Evolutionary conservation across 140 eudicot species (phyloP).

Genomic region (Cichorium intybus): DNA sequence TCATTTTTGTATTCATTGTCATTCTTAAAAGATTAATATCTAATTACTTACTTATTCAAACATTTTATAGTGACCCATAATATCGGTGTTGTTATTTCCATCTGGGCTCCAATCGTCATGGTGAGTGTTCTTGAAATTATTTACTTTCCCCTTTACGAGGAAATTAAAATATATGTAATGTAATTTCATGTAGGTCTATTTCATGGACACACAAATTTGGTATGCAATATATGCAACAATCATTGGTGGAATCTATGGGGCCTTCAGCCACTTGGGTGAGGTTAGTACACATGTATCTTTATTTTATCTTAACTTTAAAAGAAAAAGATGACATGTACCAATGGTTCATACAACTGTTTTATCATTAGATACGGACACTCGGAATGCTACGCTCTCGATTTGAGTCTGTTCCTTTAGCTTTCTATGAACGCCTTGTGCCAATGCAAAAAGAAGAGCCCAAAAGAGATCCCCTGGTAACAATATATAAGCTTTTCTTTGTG

Average conservation of each 20-base stretch:
- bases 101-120: constrained; percentile 95
- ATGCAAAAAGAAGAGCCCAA: constrained; percentile 36
- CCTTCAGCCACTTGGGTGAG: constrained; percentile 99
- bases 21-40: constrained; percentile 13
- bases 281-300: constrained; percentile 37
- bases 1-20: not conserved
- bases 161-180: constrained; percentile 14
- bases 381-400: constrained; percentile 98
- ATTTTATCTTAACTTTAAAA: not conserved
- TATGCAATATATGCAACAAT: constrained; percentile 89
- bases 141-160: constrained; percentile 4
- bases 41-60: constrained; percentile 16
- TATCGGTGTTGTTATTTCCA: constrained; percentile 80
- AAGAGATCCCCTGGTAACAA: constrained; percentile 41
- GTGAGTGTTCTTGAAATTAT: constrained; percentile 42
- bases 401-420: constrained; percentile 90
- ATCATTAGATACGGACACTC: constrained; percentile 83
- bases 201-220: constrained; percentile 99
- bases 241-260: constrained; percentile 94
- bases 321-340: not conserved
- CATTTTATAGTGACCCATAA: constrained; percentile 69
- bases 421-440: constrained; percentile 85
- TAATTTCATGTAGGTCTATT: constrained; percentile 61
- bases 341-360: not conserved
- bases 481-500: constrained; percentile 8